Base-by-base conservation (phyloP, 345 rosid genomes). In the Citrus reticulata region DNA sequence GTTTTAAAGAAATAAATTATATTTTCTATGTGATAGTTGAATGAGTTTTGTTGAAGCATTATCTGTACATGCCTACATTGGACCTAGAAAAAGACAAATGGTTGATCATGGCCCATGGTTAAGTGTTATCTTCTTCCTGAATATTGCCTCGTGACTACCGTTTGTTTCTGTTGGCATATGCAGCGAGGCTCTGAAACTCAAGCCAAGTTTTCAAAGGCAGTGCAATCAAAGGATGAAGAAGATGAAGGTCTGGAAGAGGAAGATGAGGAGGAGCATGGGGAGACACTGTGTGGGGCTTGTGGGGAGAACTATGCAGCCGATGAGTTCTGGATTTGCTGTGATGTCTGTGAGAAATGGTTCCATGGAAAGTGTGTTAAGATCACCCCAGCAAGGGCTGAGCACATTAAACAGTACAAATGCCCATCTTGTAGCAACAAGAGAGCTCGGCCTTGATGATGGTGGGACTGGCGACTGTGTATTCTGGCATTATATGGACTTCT, bases 381-480 rank as follows among this genome's bases (percentile, higher is more conserved):
- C 80, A 91, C 98, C 46, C 98, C 97, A 29, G 94, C 96, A 4
- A 89, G 90, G 79, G 98, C 98, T 27, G 98, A 93, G 81, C 97
- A 93, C 81, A 91, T 95, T 68, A 93, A 93, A 90, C 96, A 90
- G 80, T 95, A 93, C 85, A 95, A 95, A 82, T 95, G 97, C 83
- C 98, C 98, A 13, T 86, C 96, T 62, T 95, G 98, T 92, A 89
- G 95, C 90, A 95, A 91, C 89, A 94, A 95, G 88, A 91, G 96
- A 81, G 89, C 88, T 25, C 90, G 97, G 17, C 80, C 90, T 30
- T 89, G 88, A 89, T 60, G 5, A 59, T 67, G 58, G 42, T 60
- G 8, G 65, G 61, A 69, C 34, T 14, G 69, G 74, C 40, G 11
- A 35, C 64, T 83, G 79, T 83, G 82, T 77, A 83, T 79, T 79